Evolutionary conservation across 495 filamentous ascomycete genomes (phyloP).

Genomic region (Penicillium canescens): DNA sequence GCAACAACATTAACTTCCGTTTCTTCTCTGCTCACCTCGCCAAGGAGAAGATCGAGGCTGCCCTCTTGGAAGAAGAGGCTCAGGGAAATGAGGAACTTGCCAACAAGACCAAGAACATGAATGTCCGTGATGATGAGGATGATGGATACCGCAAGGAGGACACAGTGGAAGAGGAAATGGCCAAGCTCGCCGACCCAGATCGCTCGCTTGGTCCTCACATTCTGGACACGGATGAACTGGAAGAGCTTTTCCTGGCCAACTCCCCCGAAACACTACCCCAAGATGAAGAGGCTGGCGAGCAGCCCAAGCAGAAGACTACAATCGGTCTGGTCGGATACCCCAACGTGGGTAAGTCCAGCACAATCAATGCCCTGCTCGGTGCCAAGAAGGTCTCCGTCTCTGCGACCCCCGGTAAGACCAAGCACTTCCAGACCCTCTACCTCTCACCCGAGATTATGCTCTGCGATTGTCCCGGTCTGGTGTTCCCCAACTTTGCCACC

Average conservation of each 20-base stretch:
- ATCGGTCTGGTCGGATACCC: slow-evolving; percentile 98
- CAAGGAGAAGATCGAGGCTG: slow-evolving; percentile 79
- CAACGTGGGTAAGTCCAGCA: slow-evolving; percentile 98
- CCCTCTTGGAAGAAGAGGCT: slow-evolving; percentile 43
- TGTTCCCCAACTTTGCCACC: slow-evolving; percentile 96
- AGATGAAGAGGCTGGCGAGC: slow-evolving; percentile 37
- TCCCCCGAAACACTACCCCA: slow-evolving; percentile 52
- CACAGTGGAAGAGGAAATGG: slow-evolving; percentile 17
- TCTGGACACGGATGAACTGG: slow-evolving; percentile 87
- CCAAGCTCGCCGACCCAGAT: slow-evolving; percentile 27
- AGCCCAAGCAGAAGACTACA: slow-evolving; percentile 61
- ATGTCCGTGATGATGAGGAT: slow-evolving; percentile 43
- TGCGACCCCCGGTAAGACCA: slow-evolving; percentile 96
- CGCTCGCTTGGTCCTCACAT: slow-evolving; percentile 67
- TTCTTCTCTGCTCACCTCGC: slow-evolving; percentile 96
- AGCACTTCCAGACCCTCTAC: slow-evolving; percentile 99
- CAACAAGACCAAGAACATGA: slow-evolving; percentile 33
- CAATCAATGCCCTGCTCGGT: slow-evolving; percentile 96
- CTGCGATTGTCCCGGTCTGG: slow-evolving; percentile 98
- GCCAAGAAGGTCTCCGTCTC: slow-evolving; percentile 99
- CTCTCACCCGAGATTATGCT: slow-evolving; percentile 84
- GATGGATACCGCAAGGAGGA: slow-evolving; percentile 23
- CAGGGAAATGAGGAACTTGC: slow-evolving; percentile 37
- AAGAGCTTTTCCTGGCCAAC: slow-evolving; percentile 81
- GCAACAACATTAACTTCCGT: slow-evolving; percentile 77